Conservation (phyloP, 2,329 filamentous ascomycete genomes). For the Exophiala sp. region DNA sequence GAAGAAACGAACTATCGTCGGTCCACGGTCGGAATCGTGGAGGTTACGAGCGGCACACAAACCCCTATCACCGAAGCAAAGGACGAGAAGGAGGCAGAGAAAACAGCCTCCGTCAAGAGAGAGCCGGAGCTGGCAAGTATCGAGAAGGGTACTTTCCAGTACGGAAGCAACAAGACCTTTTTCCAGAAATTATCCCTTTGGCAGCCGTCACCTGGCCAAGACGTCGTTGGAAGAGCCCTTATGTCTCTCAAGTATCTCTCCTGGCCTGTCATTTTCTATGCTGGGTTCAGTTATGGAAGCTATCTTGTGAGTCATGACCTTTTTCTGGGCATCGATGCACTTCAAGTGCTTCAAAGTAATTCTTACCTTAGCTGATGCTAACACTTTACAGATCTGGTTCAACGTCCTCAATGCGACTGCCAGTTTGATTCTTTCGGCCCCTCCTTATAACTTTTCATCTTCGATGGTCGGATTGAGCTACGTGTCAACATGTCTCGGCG, state of each 20-base stretch:
- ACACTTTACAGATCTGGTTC: conserved; percentile 36
- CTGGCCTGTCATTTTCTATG: conserved; percentile 40
- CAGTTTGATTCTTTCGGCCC: conserved; percentile 37
- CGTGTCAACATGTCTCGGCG: conserved; percentile 29
- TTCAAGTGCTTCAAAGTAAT: background rate
- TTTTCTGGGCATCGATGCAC: background rate
- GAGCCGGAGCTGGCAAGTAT: background rate
- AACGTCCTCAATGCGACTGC: conserved; percentile 44
- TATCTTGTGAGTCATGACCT: conserved; percentile 31
- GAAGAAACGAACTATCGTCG: conserved; percentile 24
- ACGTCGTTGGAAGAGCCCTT: conserved; percentile 10
- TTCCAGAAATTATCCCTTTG: conserved; percentile 19
- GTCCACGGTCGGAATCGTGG: conserved; percentile 8
- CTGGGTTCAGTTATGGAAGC: conserved; percentile 40
- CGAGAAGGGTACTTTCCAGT: conserved; percentile 4
- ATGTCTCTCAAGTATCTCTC: conserved; percentile 24
- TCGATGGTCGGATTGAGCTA: conserved; percentile 41
- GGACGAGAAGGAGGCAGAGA: conserved; percentile 4
- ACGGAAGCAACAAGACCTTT: conserved; percentile 16
- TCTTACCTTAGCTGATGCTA: background rate
- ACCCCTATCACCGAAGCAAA: background rate
- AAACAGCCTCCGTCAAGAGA: background rate
- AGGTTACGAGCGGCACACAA: conserved; percentile 11
- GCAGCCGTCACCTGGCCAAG: conserved; percentile 14
- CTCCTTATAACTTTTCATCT: conserved; percentile 38